Evolutionary conservation across 2,329 filamentous ascomycete genomes (phyloP), one percentile per base, ranked within the genome.

Genomic region (Pseudogymnoascus sp.): DNA sequence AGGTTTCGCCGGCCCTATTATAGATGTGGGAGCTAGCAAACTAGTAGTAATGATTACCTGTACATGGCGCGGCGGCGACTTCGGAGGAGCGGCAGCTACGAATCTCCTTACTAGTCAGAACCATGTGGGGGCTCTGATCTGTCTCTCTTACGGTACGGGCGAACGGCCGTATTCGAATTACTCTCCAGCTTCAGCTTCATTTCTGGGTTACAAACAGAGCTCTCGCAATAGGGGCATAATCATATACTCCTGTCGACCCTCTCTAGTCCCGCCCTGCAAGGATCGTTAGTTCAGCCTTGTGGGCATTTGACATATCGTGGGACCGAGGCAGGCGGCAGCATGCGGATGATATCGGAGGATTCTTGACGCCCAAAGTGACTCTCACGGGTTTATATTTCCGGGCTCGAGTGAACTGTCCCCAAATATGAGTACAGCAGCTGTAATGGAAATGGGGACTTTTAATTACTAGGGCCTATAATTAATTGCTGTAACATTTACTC

Each of bases 241-340:
- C 9, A 28, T 5, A 30, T 33, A 55, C 11, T 33, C 4, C 25
- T 30, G 45, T 33, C 45, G n/a, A 14, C 45, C 25, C 45, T 33
- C 45, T 33, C 16, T 55, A n/a, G 45, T 55, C 45, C 45, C 45
- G 25, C 45, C 28, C n/a, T 14, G 5, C 45, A 30, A 19, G 25
- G 25, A 33, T 55, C n/a, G 12, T 19, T 55, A 55, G 49, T 33
- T 55, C 49, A 55, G 49, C 49, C 49, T 55, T 55, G 49, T 55
- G 49, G 49, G 30, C 28, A 33, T 55, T 55, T 55, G 49, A 33
- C 25, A 45, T 22, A 8, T 33, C 25, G n/a, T 28, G 28, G 42
- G 49, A 19, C 49, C 49, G 49, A 55, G 49, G 49, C 28, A 55
- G 4, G 28, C n/a, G 4, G 28, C n/a, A 55, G 28, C 14, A 12